These are phyloP conservation scores for Picocystis sp. DNA, from an alignment of 163 green algal genomes.

Conservation along the genomic window DNA sequence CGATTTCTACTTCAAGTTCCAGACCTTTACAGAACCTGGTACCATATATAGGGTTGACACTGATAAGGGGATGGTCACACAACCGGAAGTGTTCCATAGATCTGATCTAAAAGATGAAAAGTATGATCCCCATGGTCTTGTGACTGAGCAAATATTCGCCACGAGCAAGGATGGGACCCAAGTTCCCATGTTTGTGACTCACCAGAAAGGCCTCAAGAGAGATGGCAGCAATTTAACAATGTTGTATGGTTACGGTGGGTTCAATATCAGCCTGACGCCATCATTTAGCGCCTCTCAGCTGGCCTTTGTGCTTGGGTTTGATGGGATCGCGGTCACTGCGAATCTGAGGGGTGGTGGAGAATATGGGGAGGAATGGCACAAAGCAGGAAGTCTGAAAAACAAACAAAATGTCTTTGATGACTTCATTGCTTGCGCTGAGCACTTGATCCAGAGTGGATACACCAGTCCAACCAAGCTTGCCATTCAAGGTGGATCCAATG, in stretches of 20 bases:
- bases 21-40: slow-evolving; percentile 32
- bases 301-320: slow-evolving; percentile 60
- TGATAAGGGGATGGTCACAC: slow-evolving; percentile 15
- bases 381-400: slow-evolving; percentile 46
- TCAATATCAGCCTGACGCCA: slow-evolving; percentile 60
- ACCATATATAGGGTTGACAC: slow-evolving; percentile 25
- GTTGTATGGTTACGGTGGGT: slow-evolving; percentile 82
- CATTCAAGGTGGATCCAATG: slow-evolving; percentile 80
- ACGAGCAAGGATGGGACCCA: slow-evolving; percentile 61
- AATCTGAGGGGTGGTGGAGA: slow-evolving; percentile 85
- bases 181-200: slow-evolving; percentile 75
- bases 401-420: slow-evolving; percentile 96
- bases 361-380: slow-evolving; percentile 75
- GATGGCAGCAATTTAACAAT: slow-evolving; percentile 56
- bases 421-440: slow-evolving; percentile 59
- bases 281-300: slow-evolving; percentile 46
- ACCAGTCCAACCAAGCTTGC: slow-evolving; percentile 34
- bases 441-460: slow-evolving; percentile 40
- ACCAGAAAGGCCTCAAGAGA: slow-evolving; percentile 38
- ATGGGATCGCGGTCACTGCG: slow-evolving; percentile 41
- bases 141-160: slow-evolving; percentile 70
- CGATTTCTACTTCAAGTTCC: slow-evolving; percentile 65
- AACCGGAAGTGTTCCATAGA: slow-evolving; percentile 47
- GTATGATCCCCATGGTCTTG: slow-evolving; percentile 37
- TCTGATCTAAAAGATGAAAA: slow-evolving; percentile 34